Evolutionary conservation across 306 rosid species (phyloP).

Genomic region (Castanea sativa): DNA sequence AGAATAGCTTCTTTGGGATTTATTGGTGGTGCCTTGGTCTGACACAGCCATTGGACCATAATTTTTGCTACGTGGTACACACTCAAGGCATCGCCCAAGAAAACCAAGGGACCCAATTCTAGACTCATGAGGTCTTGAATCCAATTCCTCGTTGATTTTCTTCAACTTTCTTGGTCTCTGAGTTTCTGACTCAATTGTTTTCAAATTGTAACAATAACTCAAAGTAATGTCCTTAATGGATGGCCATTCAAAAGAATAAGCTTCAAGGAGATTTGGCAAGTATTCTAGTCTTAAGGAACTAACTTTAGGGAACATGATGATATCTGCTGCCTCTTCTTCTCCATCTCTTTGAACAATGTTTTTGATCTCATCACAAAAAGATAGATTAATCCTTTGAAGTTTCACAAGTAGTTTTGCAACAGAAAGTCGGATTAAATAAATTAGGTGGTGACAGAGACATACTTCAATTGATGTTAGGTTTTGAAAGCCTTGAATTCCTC

Average conservation of each 20-base stretch:
- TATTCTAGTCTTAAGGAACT: rapidly evolving
- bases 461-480: too few species aligned
- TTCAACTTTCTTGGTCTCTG: not conserved
- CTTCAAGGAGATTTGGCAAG: not conserved
- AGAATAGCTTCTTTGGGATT: not conserved
- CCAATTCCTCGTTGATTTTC: not conserved
- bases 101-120: not conserved
- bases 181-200: not conserved
- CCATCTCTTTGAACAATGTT: not conserved
- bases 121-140: not conserved
- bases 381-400: rapidly evolving
- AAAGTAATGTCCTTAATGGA: not conserved
- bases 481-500: too few species aligned
- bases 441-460: rapidly evolving
- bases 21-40: not conserved
- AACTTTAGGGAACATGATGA: too few species aligned
- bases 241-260: not conserved
- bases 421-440: not conserved
- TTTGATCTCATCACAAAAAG: rapidly evolving
- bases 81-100: not conserved
- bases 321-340: not conserved
- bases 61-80: not conserved
- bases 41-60: not conserved
- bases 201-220: rapidly evolving
- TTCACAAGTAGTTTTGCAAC: not conserved